phyloP scores from a whole-genome alignment of 768 basidiomycete genomes.

The Cyclocybe cylindracea region DNA sequence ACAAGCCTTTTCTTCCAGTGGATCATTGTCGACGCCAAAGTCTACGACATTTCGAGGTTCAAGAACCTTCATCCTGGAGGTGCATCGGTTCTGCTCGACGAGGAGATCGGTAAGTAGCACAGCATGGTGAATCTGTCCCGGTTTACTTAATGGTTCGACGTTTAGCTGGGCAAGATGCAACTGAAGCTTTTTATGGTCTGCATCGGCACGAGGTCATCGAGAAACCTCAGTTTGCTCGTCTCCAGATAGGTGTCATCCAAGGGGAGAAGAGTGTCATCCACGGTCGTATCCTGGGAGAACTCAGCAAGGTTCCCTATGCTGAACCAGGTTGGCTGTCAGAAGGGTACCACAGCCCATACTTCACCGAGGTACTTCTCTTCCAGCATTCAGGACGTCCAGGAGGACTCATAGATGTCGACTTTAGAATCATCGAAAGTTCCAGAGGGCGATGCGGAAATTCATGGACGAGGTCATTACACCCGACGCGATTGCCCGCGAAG shows the following conservation, averaged over 20 bases:
- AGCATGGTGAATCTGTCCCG: background rate
- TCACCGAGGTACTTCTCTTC: slow-evolving; percentile 58
- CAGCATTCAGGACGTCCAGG: slow-evolving; percentile 23
- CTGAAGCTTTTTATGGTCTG: slow-evolving; percentile 88
- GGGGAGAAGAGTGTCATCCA: slow-evolving; percentile 67
- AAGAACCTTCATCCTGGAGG: slow-evolving; percentile 88
- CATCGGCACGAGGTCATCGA: slow-evolving; percentile 87
- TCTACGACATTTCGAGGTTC: slow-evolving; percentile 84
- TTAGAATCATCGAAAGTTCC: slow-evolving; percentile 64
- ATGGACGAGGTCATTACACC: slow-evolving; percentile 70
- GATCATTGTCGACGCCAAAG: slow-evolving; percentile 85
- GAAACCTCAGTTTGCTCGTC: slow-evolving; percentile 74
- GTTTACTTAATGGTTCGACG: background rate
- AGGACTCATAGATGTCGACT: slow-evolving; percentile 8
- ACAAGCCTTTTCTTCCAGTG: slow-evolving; percentile 46
- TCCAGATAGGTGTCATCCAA: slow-evolving; percentile 74
- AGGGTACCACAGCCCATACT: slow-evolving; percentile 78
- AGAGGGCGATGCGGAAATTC: slow-evolving; percentile 67
- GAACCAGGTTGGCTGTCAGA: slow-evolving; percentile 80
- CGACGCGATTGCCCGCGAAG: slow-evolving; percentile 65
- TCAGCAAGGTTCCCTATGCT: slow-evolving; percentile 84
- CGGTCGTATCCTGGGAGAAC: slow-evolving; percentile 56
- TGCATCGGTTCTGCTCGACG: slow-evolving; percentile 69
- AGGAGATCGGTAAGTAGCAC: slow-evolving; percentile 65
- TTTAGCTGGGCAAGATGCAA: slow-evolving; percentile 86